Base-by-base conservation (phyloP, 768 basidiomycete species). In the Lactarius sp. region DNA sequence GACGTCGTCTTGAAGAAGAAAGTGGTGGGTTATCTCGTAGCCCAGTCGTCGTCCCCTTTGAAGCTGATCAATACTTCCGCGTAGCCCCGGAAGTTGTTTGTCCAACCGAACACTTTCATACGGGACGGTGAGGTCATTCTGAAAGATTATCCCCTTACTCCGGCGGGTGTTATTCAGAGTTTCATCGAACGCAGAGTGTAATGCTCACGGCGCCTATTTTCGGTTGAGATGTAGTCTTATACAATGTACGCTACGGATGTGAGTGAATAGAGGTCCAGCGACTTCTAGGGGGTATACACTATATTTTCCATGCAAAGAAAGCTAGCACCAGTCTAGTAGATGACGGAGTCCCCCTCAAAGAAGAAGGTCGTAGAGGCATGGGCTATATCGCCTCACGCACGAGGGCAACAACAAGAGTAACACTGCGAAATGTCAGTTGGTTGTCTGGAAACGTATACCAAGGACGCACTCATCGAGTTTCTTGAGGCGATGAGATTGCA, bases 71-170 rank as follows among this genome's bases (percentile, higher is more conserved):
- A 60, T 53, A 27, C 9, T 13, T 12, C 20, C 27, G 22, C 46
- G 57, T 60, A 93, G 86, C 88, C 92, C 18, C 84, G 92, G 62
- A 94, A 92, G 73, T 80, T 92, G 18, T 88, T 94, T 74, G 85
- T 91, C 3, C 92, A 92, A 73, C 88, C 90, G 3, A 93, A 88
- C 70, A 91, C 91, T 14, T 76, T 85, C 68, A 68, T 92, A 53
- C 81, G 81, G 57, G 76, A 84, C 66, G 85, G 77, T 33, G 83
- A 90, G 68, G 88, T 91, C 33, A 76, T 84, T 58, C 75, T 95
- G 64, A 90, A 85, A 72, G 91, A 94, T 70, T 93, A 93, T 71
- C 83, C 88, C 9, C 75, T 89, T 60, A 90, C 86, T 0, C 70
- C 82, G 1, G 85, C 80, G 22, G 93, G 92, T 37, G 79, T 85